phyloP scores from a whole-genome alignment of 345 rosid genomes.

The Citrus medica region DNA sequence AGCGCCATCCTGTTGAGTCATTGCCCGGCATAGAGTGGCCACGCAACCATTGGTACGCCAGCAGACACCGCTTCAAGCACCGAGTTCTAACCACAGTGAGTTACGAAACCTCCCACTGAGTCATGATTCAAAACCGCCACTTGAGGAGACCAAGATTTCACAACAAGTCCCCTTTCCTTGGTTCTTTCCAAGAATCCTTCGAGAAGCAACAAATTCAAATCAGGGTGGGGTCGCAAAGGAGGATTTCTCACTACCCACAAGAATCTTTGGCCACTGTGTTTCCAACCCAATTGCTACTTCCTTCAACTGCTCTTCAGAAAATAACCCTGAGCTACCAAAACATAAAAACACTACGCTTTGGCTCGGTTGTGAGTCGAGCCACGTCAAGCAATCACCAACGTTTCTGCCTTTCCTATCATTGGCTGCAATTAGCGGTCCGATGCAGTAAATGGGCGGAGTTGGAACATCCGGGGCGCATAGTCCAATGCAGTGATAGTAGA shows the following conservation, averaged over 20 bases:
- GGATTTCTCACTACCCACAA: conserved; percentile 51
- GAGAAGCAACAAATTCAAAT: conserved; percentile 28
- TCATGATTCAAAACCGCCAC: conserved; percentile 44
- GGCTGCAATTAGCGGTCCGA: conserved; percentile 26
- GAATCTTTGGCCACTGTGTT: conserved; percentile 35
- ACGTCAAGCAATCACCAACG: conserved; percentile 15
- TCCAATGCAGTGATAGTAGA: conserved; percentile 22
- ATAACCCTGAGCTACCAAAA: conserved; percentile 44
- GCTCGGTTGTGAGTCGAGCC: conserved; percentile 43
- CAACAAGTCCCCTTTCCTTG: conserved; percentile 38
- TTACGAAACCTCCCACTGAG: conserved; percentile 58
- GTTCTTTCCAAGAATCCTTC: conserved; percentile 40
- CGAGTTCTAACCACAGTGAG: conserved; percentile 79
- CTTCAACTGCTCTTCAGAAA: conserved; percentile 28
- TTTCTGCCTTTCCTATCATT: neutral
- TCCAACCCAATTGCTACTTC: conserved; percentile 52
- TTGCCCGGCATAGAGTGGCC: conserved; percentile 57
- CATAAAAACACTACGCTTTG: conserved; percentile 37
- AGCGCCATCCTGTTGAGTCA: conserved; percentile 21
- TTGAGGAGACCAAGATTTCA: conserved; percentile 65
- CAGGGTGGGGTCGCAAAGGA: conserved; percentile 11
- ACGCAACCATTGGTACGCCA: conserved; percentile 52
- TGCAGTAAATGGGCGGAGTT: conserved; percentile 24
- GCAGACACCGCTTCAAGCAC: conserved; percentile 51
- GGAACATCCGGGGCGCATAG: conserved; percentile 7